Conservation (phyloP, 495 filamentous ascomycete species). For the Tricharina praecox region DNA sequence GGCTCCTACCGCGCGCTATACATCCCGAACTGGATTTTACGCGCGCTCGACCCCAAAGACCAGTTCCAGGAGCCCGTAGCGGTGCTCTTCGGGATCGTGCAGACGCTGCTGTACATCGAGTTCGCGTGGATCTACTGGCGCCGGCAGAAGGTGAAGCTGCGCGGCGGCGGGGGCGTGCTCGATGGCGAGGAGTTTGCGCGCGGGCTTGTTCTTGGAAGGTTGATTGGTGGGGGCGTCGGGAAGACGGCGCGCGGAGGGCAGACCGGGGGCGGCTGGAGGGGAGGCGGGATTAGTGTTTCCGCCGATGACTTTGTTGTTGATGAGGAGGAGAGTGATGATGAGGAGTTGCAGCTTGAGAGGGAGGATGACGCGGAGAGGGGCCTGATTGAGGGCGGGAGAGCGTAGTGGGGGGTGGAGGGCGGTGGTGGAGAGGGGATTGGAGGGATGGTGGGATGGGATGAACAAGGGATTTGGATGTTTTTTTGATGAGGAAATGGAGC, state of each 20-base stretch:
- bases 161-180: conserved; percentile 67
- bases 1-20: conserved; percentile 84
- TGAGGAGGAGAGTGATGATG: conserved; percentile 15
- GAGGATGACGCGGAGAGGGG: conserved; percentile 16
- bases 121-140: conserved; percentile 96
- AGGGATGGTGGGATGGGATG: no score
- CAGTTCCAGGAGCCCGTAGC: conserved; percentile 51
- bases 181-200: conserved; percentile 75
- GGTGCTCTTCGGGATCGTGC: conserved; percentile 71
- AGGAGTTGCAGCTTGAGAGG: conserved; percentile 19
- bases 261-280: not conserved
- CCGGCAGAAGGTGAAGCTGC: conserved; percentile 82
- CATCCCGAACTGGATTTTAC: conserved; percentile 78
- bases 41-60: conserved; percentile 39
- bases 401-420: no score
- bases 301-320: conserved; percentile 20
- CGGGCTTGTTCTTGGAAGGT: conserved; percentile 44
- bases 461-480: no score
- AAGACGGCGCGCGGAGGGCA: conserved; percentile 3
- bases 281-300: not conserved
- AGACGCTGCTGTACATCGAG: conserved; percentile 81
- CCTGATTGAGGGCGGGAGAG: no score
- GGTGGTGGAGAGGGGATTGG: no score
- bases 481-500: no score
- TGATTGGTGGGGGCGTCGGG: conserved; percentile 18